Conservation (phyloP, 129 eudicot species). For the Lactuca sativa region DNA sequence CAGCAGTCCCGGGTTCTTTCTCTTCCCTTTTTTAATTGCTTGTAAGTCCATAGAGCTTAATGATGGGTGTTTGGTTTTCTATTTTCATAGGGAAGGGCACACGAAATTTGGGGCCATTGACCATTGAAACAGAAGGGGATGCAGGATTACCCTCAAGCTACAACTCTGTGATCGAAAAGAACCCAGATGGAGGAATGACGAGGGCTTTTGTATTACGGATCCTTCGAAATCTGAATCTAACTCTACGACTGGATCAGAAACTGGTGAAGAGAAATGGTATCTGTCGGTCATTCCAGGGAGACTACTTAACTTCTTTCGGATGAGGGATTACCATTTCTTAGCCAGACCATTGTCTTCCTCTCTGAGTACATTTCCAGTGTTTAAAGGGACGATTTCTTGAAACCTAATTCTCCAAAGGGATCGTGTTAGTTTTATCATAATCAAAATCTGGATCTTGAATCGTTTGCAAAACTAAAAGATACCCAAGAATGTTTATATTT, state of each 20-base stretch:
- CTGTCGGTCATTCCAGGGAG: slow-evolving; percentile 57
- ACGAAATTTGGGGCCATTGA: too few relatives aligned
- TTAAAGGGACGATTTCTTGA: slow-evolving; percentile 93
- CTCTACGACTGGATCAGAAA: slow-evolving; percentile 59
- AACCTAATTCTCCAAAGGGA: slow-evolving; percentile 45
- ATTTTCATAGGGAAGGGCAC: too few relatives aligned
- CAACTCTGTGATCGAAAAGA: slow-evolving; percentile 70
- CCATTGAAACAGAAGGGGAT: slow-evolving; percentile 17
- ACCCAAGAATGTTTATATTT: slow-evolving; percentile 72
- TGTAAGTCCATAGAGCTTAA: too few relatives aligned
- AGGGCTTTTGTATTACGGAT: slow-evolving; percentile 42
- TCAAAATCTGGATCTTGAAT: background rate
- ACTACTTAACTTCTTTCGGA: slow-evolving; percentile 62
- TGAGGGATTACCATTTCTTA: slow-evolving; percentile 80
- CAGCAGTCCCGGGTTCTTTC: too few relatives aligned
- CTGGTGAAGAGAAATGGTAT: slow-evolving; percentile 46
- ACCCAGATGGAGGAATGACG: slow-evolving; percentile 58
- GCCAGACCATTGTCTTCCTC: slow-evolving; percentile 96
- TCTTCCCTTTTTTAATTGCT: too few relatives aligned
- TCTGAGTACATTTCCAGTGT: slow-evolving; percentile 96
- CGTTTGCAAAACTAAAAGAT: slow-evolving; percentile 27
- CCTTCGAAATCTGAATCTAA: slow-evolving; percentile 71
- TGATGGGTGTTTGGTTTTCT: too few relatives aligned
- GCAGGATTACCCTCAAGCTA: slow-evolving; percentile 65
- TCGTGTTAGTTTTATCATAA: background rate